These are phyloP conservation scores for Suillus weaverae DNA, from an alignment of 768 basidiomycete species.

Conservation along the genomic window DNA sequence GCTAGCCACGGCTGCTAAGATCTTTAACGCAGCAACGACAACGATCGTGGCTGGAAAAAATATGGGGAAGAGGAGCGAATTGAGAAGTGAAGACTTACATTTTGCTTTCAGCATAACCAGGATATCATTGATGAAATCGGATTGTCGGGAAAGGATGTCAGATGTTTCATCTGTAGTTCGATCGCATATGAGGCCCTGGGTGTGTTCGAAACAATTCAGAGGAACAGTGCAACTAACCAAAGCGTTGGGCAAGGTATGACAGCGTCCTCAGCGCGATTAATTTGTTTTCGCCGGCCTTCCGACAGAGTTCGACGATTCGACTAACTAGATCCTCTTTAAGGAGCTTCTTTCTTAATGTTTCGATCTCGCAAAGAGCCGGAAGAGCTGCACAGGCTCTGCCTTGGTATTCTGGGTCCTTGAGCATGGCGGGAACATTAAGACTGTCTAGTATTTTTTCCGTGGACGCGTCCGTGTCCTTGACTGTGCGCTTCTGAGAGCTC, in stretches of 20 bases:
- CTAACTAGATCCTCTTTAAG: slow-evolving; percentile 20
- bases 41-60: slow-evolving; percentile 21
- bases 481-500: background rate
- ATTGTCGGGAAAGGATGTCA: background rate
- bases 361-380: slow-evolving; percentile 28
- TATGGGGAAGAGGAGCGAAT: slow-evolving; percentile 2
- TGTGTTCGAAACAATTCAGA: slow-evolving; percentile 17
- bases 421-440: slow-evolving; percentile 17
- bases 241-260: background rate
- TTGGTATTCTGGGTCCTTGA: slow-evolving; percentile 13
- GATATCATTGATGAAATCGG: background rate
- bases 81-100: slow-evolving; percentile 1
- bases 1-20: slow-evolving; percentile 19
- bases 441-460: background rate
- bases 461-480: slow-evolving; percentile 10
- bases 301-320: slow-evolving; percentile 20
- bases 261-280: slow-evolving; percentile 12
- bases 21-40: slow-evolving; percentile 22
- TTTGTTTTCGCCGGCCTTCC: slow-evolving; percentile 17
- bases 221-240: background rate
- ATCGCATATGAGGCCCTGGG: slow-evolving; percentile 28
- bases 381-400: slow-evolving; percentile 28
- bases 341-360: slow-evolving; percentile 14
- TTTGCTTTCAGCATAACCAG: slow-evolving; percentile 14
- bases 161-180: slow-evolving; percentile 23